These are phyloP conservation scores for Bretschneidera sinensis DNA, from an alignment of 345 rosid genomes.

Conservation along the genomic window DNA sequence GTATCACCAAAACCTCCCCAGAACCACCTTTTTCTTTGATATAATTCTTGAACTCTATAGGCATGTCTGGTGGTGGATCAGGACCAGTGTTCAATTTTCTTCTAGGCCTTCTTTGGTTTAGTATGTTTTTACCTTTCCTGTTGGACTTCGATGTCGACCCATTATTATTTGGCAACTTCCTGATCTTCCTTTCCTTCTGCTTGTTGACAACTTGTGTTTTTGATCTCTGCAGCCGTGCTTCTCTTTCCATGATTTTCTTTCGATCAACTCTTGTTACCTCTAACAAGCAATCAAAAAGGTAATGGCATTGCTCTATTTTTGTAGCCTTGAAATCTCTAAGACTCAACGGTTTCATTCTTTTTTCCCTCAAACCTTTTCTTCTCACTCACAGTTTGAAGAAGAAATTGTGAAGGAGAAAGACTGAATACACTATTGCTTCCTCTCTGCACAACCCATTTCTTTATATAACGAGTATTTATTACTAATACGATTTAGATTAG, in stretches of 20 bases:
- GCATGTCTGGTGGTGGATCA: not conserved
- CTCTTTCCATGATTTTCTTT: not conserved
- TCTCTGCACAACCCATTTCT: too few species aligned
- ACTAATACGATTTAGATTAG: not conserved
- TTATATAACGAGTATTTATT: not conserved
- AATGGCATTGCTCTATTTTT: not conserved
- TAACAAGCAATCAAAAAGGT: not conserved
- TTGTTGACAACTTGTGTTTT: not conserved
- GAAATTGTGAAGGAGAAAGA: not conserved
- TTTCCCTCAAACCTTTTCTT: too few species aligned
- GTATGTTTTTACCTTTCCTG: too few species aligned
- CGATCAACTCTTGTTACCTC: not conserved
- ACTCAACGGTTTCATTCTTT: not conserved
- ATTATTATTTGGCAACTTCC: not conserved
- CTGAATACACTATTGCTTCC: too few species aligned
- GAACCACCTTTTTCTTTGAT: not conserved
- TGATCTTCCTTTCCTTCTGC: not conserved
- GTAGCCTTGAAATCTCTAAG: not conserved
- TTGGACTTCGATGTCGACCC: too few species aligned
- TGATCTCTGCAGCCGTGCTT: not conserved
- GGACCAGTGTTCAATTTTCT: not conserved
- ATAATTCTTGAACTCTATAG: not conserved
- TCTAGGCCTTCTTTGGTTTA: not conserved
- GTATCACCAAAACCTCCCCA: not conserved
- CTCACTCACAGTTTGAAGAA: not conserved